Conservation (phyloP, 805 yeast genomes). For the Yarrowia alimentaria region DNA sequence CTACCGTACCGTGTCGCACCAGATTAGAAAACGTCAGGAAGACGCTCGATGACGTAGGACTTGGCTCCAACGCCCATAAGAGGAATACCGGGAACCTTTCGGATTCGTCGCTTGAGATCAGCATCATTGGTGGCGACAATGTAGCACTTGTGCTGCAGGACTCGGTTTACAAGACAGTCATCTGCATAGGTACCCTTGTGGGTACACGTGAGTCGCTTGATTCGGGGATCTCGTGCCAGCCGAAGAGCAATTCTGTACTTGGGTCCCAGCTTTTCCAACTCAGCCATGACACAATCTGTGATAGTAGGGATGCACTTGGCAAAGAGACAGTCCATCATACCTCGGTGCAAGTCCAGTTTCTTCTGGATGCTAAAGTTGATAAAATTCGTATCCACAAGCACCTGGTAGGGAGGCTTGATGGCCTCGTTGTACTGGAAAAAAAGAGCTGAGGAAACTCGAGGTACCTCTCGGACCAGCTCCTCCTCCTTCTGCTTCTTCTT, state of each 20-base stretch:
- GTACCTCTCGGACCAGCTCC: constrained; percentile 71
- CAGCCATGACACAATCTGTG: constrained; percentile 98
- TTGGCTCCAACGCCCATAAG: constrained; percentile 95
- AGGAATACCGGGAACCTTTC: constrained; percentile 97
- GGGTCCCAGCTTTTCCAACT: constrained; percentile 92
- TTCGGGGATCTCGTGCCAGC: constrained; percentile 90
- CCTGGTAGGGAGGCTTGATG: constrained; percentile 97
- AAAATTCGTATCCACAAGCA: constrained; percentile 92
- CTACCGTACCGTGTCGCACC: too few relatives aligned
- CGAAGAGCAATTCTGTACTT: constrained; percentile 89
- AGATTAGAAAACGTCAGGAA: constrained; percentile 71
- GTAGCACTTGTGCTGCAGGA: constrained; percentile 92
- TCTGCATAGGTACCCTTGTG: constrained; percentile 98
- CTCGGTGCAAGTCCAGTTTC: constrained; percentile 90
- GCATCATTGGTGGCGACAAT: constrained; percentile 99
- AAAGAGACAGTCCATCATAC: constrained; percentile 92
- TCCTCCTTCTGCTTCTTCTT: constrained; percentile 57
- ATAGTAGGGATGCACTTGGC: constrained; percentile 95
- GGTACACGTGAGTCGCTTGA: constrained; percentile 79
- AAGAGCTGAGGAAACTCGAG: constrained; percentile 93
- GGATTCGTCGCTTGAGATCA: constrained; percentile 85
- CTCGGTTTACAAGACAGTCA: constrained; percentile 92
- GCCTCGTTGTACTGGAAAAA: constrained; percentile 94
- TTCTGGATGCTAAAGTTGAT: constrained; percentile 95
- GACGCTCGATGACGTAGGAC: constrained; percentile 85